Base-by-base conservation (phyloP, 2,329 filamentous ascomycete species). In the Arthrobotrys iridis region DNA sequence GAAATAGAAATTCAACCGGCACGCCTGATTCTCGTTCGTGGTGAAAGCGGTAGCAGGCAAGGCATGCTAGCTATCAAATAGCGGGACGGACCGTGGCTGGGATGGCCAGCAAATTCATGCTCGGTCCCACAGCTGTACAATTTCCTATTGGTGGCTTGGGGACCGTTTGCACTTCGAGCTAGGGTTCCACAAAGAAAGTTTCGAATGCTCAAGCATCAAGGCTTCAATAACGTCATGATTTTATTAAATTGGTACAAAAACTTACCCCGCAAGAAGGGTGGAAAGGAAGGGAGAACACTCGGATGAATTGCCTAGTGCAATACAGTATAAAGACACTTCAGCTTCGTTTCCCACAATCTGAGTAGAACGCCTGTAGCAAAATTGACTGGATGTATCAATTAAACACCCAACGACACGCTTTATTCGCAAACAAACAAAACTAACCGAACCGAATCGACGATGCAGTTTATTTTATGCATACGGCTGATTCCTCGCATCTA, bases 51-150 rank as follows among this genome's bases (percentile, higher is more conserved):
- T 35, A 50, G 4, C 22, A 46, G 43, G 55, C 50, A 40, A 60
- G 65, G 30, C 8, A 52, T 35, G 46, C 26, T 52, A 48, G 45
- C 65, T 52, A 52, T 68, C 65, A 52, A 70, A 62, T 68, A 41
- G 57, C 71, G 71, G 71, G 71, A 58, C 71, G 71, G 71, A 63
- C 71, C 71, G 71, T 68, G 63, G 50, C 71, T 68, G 28, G 63
- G 55, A 66, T 59, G 48, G 57, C 63, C 46, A 75, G 30, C 63
- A 48, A 68, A 62, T 55, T 64, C 70, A 63, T 67, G 71, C 71
- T 60, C 57, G 58, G 50, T 68, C 46, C 55, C 57, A 43, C 28
- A 41, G 45, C 28, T 45, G 55, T 50, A 46, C 40, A 11, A 13
- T 50, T 55, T 75, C 62, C 70, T 74, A 74, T 74, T 74, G 62